These are phyloP conservation scores for Bruguiera sexangula DNA, from an alignment of 345 rosid species.

Conservation along the genomic window DNA sequence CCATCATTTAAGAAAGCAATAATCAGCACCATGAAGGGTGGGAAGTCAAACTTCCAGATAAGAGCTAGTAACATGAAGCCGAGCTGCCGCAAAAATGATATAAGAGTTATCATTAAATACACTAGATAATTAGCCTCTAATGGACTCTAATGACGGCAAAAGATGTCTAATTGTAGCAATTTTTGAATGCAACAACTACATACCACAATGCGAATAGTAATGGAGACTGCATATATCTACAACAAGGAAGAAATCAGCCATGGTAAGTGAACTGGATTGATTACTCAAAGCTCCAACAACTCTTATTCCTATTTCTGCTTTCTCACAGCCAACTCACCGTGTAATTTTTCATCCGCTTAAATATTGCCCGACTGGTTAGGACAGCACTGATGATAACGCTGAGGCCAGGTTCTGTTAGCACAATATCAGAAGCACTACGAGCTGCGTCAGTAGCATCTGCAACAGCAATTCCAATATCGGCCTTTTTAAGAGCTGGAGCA, in stretches of 20 bases:
- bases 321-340: slow-evolving; percentile 16
- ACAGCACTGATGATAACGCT: slow-evolving; percentile 70
- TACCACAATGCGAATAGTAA: slow-evolving; percentile 86
- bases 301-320: no score
- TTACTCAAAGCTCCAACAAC: neutral
- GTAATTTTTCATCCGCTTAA: slow-evolving; percentile 72
- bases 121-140: no score
- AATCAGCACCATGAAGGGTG: slow-evolving; percentile 66
- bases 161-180: neutral
- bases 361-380: slow-evolving; percentile 56
- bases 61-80: slow-evolving; percentile 67
- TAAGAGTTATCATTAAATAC: neutral
- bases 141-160: no score
- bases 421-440: slow-evolving; percentile 68
- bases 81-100: slow-evolving; percentile 35
- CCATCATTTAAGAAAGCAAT: slow-evolving; percentile 61
- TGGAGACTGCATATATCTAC: slow-evolving; percentile 88
- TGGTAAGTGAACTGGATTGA: slow-evolving; percentile 2
- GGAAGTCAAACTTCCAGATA: slow-evolving; percentile 65
- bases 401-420: slow-evolving; percentile 63
- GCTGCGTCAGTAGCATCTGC: slow-evolving; percentile 82
- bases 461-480: slow-evolving; percentile 69
- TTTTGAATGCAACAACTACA: slow-evolving; percentile 14
- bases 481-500: slow-evolving; percentile 72
- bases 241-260: slow-evolving; percentile 11